Evolutionary conservation across 2,329 filamentous ascomycete species (phyloP).

Genomic region (Pseudogymnoascus sp.): DNA sequence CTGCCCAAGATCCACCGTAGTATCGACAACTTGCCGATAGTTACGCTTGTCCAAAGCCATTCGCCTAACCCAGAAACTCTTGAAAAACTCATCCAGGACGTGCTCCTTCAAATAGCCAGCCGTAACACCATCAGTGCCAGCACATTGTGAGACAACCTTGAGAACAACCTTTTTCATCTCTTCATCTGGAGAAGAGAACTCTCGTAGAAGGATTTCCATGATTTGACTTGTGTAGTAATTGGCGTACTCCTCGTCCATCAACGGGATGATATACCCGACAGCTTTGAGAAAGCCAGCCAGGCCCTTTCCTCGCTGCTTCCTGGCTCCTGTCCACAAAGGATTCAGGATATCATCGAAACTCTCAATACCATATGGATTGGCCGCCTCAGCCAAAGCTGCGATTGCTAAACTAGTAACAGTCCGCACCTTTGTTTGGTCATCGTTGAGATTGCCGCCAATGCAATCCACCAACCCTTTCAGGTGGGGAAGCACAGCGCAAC

Average conservation of each 20-base stretch:
- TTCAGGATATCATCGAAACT: constrained; percentile 98
- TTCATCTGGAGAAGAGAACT: constrained; percentile 94
- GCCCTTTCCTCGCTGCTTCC: constrained; percentile 94
- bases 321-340: constrained; percentile 90
- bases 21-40: constrained; percentile 96
- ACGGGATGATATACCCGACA: constrained; percentile 93
- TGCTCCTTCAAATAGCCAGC: constrained; percentile 92
- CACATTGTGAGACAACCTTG: constrained; percentile 94
- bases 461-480: constrained; percentile 94
- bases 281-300: constrained; percentile 94
- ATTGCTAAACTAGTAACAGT: constrained; percentile 95
- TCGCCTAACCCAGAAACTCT: constrained; percentile 94
- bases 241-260: constrained; percentile 99
- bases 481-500: constrained; percentile 90
- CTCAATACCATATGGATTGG: constrained; percentile 97
- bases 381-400: constrained; percentile 88
- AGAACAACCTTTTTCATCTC: constrained; percentile 99
- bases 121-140: constrained; percentile 89
- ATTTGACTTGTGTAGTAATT: constrained; percentile 99
- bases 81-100: constrained; percentile 94
- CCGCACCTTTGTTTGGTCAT: constrained; percentile 95
- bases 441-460: constrained; percentile 90
- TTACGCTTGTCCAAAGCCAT: constrained; percentile 98
- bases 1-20: constrained; percentile 91
- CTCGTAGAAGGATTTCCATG: constrained; percentile 94